These are phyloP conservation scores for Gaultheria prostrata DNA, from an alignment of 148 eudicot species.

Conservation along the genomic window DNA sequence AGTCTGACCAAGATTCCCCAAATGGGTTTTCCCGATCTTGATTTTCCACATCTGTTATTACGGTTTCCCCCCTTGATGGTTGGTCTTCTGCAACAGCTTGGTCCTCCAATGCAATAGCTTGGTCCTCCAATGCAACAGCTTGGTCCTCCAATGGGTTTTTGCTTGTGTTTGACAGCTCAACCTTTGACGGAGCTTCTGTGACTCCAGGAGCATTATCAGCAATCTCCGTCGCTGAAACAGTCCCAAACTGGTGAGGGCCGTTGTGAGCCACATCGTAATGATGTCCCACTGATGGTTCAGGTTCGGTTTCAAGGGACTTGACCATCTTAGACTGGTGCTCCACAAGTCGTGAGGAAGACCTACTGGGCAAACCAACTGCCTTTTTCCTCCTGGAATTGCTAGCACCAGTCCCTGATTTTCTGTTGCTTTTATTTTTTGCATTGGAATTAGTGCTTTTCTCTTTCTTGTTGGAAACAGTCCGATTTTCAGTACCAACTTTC, in stretches of 20 bases:
- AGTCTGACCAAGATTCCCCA: conserved; percentile 8
- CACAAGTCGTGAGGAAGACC: conserved; percentile 1
- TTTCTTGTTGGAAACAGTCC: conserved; percentile 1
- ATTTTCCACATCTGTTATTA: conserved; percentile 1
- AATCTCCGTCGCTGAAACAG: background rate
- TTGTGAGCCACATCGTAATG: background rate
- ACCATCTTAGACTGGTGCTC: background rate
- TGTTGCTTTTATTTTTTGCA: background rate
- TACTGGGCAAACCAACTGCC: background rate
- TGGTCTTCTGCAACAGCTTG: conserved; percentile 1
- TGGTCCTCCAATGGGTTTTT: background rate
- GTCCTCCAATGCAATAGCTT: background rate
- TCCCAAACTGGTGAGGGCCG: background rate
- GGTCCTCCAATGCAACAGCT: background rate
- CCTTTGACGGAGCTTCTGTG: background rate
- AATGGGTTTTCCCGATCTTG: conserved; percentile 3
- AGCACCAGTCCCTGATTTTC: conserved; percentile 2
- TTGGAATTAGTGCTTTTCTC: background rate
- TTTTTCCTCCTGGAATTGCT: conserved; percentile 7
- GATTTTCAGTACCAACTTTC: background rate
- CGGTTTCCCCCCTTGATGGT: background rate
- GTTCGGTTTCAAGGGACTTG: conserved; percentile 8
- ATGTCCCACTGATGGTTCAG: background rate
- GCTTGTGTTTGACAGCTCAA: background rate
- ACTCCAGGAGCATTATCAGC: background rate